Base-by-base conservation (phyloP, 257 asterid genomes). In the Ocimum tenuiflorum region DNA sequence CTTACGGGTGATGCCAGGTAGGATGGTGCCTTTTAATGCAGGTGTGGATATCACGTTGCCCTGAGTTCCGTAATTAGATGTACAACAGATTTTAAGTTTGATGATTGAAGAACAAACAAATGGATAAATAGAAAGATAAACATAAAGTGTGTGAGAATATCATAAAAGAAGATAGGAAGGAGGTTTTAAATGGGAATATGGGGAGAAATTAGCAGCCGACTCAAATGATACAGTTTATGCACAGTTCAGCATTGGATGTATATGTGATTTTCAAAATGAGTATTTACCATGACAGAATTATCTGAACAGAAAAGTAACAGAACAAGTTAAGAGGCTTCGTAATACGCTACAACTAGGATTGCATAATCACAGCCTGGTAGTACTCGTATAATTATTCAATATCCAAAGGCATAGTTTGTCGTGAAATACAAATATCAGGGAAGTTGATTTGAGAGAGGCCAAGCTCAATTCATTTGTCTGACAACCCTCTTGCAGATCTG, bases 1-100 rank as follows among this genome's bases (percentile, higher is more conserved):
- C 81, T 83, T 87, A 58, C 92, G 60, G n/a, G 95, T 85, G 57
- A 87, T 78, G 56, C 95, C 95, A 2, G 88, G 90, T n/a, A 85
- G 81, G 77, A 87, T 87, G 67, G 95, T 87, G 59, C 95, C 95
- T 71, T 68, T 78, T 8, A 83, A 72, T 6, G 80, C 76, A 60
- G 95, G 95, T 39, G 95, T 87, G 7, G 90, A 80, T 61, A 87
- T 80, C 58, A 78, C 79, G 27, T 80, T 87, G 13, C 77, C 88
- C 95, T 87, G 68, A 53, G 49, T 65, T 17, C 14, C 27, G 23
- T 1, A 29, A 63, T 8, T 22, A 53, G 24, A 31, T 58, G 46
- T 63, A 41, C 3, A 27, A 38, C 42, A 72, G 18, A 60, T 56
- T 43, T 3, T 8, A 12, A 12, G 50, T 19, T 11, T 17, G 51